phyloP scores from a whole-genome alignment of 768 basidiomycete species.

The Leucosporidium yakuticum region DNA sequence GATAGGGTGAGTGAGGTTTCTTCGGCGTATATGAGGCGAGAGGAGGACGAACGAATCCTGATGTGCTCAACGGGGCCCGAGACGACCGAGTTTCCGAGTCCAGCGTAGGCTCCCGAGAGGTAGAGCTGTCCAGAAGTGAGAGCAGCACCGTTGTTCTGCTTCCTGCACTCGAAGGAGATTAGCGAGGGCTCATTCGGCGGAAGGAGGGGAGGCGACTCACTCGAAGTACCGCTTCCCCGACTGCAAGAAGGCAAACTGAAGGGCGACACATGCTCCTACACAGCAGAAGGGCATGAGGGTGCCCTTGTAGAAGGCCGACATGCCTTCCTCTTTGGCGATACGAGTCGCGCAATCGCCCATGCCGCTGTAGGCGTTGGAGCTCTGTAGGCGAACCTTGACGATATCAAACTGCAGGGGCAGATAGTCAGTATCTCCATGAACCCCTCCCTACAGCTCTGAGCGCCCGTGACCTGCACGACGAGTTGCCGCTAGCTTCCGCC shows the following conservation, averaged over 20 bases:
- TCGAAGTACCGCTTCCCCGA: constrained; percentile 33
- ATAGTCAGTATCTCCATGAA: neutral
- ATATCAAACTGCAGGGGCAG: constrained; percentile 30
- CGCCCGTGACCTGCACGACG: neutral
- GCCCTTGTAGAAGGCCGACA: constrained; percentile 30
- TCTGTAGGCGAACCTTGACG: constrained; percentile 35
- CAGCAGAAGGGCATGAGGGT: constrained; percentile 34
- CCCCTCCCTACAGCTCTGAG: neutral
- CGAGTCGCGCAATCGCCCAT: constrained; percentile 26
- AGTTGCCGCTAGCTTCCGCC: neutral
- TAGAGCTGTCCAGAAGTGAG: constrained; percentile 64
- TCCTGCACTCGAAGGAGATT: neutral
- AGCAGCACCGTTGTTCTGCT: constrained; percentile 49
- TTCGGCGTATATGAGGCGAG: neutral
- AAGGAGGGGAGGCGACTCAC: constrained; percentile 3
- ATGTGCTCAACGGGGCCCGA: constrained; percentile 97
- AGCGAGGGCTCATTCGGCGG: neutral
- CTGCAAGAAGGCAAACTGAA: constrained; percentile 33
- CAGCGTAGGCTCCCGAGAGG: constrained; percentile 72
- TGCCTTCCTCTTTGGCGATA: constrained; percentile 27
- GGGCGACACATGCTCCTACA: constrained; percentile 34
- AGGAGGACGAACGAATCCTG: constrained; percentile 66
- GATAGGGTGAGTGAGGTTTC: neutral
- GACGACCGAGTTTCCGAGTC: constrained; percentile 82
- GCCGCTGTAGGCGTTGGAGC: constrained; percentile 24